Base-by-base conservation (phyloP, 345 rosid genomes). In the Excoecaria cochinchinensis region DNA sequence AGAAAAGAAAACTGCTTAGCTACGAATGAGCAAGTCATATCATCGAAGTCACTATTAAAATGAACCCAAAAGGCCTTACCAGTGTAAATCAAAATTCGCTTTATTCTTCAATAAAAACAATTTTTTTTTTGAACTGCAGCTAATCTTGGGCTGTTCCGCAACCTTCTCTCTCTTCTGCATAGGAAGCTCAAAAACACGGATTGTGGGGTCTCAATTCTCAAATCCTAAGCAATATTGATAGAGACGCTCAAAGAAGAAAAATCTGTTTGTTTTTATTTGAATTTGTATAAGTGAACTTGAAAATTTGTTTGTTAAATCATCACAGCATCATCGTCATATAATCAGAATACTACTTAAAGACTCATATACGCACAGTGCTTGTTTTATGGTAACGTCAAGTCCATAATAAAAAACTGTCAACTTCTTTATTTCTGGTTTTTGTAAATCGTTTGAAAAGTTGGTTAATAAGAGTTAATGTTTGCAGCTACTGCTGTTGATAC, bases 141-240 rank as follows among this genome's bases (percentile, higher is more conserved):
- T 55, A 40, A 50, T 15, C 11, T 69, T 42, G 81, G 51, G 22
- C 21, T 4, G 58, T 58, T 57, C 69, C 64, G 74, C 58, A 79
- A 66, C 60, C 69, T 61, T 8, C 42, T 13, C 72, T 36, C 19
- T 44, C 19, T 3, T 21, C 58, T 17, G 16, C 73, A 44, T 1
- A 19, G 46, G 68, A 69, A 52, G 71, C 66, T 72, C 71, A 63
- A 38, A 25, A 73, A 7, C 89, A 83, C 89, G 87, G 88, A 77
- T 75, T 77, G 82, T 81, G 87, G 89, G 85, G 82, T 68, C 90
- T 65, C 53, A 80, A 69, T n/a, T n/a, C n/a, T n/a, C n/a, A n/a
- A n/a, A 66, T 79, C 76, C 76, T 21, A 25, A 53, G 74, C 24
- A 46, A 61, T 12, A 17, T 25, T 74, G 88, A 86, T 25, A 56